Evolutionary conservation across 352 stramenopile species (phyloP).

Genomic region (Globisporangium recalcitrans): DNA sequence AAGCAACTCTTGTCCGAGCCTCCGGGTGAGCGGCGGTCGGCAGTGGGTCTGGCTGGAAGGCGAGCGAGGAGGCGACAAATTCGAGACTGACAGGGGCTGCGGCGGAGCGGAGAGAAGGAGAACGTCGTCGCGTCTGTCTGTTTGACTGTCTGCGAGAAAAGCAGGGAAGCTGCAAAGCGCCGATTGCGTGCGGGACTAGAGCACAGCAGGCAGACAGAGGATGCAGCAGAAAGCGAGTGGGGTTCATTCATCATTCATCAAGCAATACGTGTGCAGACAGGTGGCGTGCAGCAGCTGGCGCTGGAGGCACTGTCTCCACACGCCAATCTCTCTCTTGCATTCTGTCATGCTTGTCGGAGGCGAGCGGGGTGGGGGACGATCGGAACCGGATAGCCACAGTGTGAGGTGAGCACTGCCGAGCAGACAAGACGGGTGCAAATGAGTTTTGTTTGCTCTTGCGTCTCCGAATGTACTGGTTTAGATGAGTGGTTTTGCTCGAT

Average conservation of each 20-base stretch:
- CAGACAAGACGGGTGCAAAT: too few species aligned
- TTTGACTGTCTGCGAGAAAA: too few species aligned
- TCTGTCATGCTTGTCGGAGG: too few species aligned
- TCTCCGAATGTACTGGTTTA: background rate
- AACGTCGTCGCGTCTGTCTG: too few species aligned
- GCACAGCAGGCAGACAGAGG: background rate
- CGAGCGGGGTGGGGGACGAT: too few species aligned
- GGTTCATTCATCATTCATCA: conserved; percentile 1
- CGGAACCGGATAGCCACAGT: too few species aligned
- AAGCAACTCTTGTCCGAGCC: background rate
- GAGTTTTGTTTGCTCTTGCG: too few species aligned
- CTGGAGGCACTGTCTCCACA: background rate
- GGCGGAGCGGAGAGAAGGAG: too few species aligned
- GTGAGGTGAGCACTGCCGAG: too few species aligned
- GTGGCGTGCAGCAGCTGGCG: background rate
- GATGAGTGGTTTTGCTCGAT: too few species aligned
- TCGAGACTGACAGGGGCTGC: conserved; percentile 1
- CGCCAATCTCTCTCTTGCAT: background rate
- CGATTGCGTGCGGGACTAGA: background rate
- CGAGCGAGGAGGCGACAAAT: background rate
- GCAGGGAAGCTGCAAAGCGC: background rate
- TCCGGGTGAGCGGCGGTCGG: background rate
- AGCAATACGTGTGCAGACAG: background rate
- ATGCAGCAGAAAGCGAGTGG: background rate
- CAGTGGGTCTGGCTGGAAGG: background rate